Conservation (phyloP, 257 asterid species). For the Ballota nigra region DNA sequence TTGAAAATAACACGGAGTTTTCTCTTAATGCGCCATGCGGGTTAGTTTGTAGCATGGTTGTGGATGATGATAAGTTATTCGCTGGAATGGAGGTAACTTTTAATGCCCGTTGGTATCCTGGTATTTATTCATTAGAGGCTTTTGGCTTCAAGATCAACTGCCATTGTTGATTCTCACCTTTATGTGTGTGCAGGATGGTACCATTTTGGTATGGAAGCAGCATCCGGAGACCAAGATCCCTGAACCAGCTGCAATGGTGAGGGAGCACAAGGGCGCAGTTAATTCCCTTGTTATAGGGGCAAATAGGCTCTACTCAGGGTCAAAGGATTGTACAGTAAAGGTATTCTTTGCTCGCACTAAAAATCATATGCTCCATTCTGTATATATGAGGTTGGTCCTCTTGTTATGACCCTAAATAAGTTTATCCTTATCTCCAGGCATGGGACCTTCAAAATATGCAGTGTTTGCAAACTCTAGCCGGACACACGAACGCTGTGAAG, state of each 20-base stretch:
- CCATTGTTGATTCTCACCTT: not conserved
- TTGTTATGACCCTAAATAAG: not conserved
- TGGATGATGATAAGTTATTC: conserved; percentile 38
- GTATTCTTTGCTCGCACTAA: conserved; percentile 16
- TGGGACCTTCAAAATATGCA: conserved; percentile 59
- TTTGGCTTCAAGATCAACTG: not conserved
- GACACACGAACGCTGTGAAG: conserved; percentile 46
- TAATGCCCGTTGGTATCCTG: not conserved
- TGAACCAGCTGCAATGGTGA: conserved; percentile 33
- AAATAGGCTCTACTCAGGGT: conserved; percentile 50
- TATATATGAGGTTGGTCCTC: not conserved
- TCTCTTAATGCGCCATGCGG: conserved; percentile 43
- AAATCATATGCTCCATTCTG: not conserved
- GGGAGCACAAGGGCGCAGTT: conserved; percentile 47
- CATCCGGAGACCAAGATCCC: conserved; percentile 20
- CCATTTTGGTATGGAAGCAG: conserved; percentile 54
- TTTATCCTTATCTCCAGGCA: conserved; percentile 30
- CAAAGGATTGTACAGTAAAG: conserved; percentile 48
- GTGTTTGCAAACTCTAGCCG: conserved; percentile 48
- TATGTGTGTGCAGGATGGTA: conserved; percentile 48
- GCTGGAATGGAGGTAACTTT: conserved; percentile 62
- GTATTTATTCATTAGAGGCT: not conserved
- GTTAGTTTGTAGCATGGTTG: conserved; percentile 41
- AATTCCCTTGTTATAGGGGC: conserved; percentile 48
- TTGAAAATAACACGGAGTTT: conserved; percentile 34